Base-by-base conservation (phyloP, 495 filamentous ascomycete genomes). In the Darksidea phi region DNA sequence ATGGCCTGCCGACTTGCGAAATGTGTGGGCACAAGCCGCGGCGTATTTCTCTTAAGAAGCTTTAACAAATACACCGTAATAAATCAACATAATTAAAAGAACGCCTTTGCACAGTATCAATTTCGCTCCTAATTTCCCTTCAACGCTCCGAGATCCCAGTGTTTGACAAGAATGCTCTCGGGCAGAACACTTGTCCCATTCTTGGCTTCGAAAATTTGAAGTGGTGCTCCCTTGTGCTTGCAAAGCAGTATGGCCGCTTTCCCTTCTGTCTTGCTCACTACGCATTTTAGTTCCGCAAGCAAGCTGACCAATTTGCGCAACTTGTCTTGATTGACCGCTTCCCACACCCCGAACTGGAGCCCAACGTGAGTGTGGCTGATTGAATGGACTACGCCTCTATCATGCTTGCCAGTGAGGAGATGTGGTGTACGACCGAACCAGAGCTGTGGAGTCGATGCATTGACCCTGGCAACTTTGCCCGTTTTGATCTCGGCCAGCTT, bases 401-500 rank as follows among this genome's bases (percentile, higher is more conserved):
- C 34, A 54, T 41, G 50, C 21, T 50, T 28, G 7, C 48, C 48
- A 25, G 21, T 50, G 21, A 50, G 48, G 28, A 50, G 48, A 28
- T 50, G 24, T 11, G 12, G 48, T 21, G 48, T 50, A 24, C 48
- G 48, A 11, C 48, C 48, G 21, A 50, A 50, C 48, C 48, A 50
- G 20, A 23, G 48, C 20, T 50, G 48, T 10, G 48, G 48, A 11
- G 26, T 50, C 18, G 48, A 6, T 25, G 2, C 48, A 24, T 11
- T 28, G 20, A 50, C n/a, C 24, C 24, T 26, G 23, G 23, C 24
- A 50, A 12, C 1, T n/a, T 50, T 50, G 8, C 21, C 1, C 37
- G n/a, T 12, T 46, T 56, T 56, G 13, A 56, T 25, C 53, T 56
- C 53, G 3, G 53, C 37, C n/a, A 56, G 38, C 38, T 45, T 25